A percentile compares a stretch with the other conserved stretches of the same genome.
Conservation (phyloP, 441 rosid species). For the Populus hybrid region DNA sequence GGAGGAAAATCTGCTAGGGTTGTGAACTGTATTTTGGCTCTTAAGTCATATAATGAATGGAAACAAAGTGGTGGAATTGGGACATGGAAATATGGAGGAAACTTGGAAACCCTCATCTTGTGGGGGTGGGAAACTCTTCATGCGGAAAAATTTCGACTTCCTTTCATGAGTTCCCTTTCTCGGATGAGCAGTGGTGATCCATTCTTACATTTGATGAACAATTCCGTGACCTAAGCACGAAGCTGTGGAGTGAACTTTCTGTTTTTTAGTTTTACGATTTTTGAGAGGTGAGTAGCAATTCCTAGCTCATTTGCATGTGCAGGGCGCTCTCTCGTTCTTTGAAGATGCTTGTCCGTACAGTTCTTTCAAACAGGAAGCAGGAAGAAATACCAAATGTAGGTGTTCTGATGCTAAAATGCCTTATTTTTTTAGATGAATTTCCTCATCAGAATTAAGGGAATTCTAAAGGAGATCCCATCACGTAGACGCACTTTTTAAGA, state of each 20-base stretch:
- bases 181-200: slow-evolving; percentile 40
- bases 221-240: slow-evolving; percentile 39
- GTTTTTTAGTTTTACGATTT: slow-evolving; percentile 9
- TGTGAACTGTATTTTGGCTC: slow-evolving; percentile 82
- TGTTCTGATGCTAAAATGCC: slow-evolving; percentile 17
- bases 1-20: slow-evolving; percentile 89
- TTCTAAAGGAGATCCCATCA: background rate
- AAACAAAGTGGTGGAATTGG: slow-evolving; percentile 82
- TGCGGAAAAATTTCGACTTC: slow-evolving; percentile 72
- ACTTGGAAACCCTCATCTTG: slow-evolving; percentile 49
- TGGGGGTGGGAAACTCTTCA: slow-evolving; percentile 53
- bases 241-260: slow-evolving; percentile 53
- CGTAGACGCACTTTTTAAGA: background rate
- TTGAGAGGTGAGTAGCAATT: background rate
- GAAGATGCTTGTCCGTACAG: slow-evolving; percentile 55
- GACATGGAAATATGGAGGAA: slow-evolving; percentile 88
- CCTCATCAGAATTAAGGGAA: background rate
- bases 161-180: slow-evolving; percentile 59
- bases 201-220: slow-evolving; percentile 23
- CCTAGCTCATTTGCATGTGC: slow-evolving; percentile 22
- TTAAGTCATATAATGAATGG: slow-evolving; percentile 91
- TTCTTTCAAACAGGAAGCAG: slow-evolving; percentile 60
- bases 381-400: slow-evolving; percentile 86
- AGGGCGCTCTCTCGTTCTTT: slow-evolving; percentile 59
- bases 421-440: background rate